A percentile compares a stretch with the other conserved stretches of the same genome.
Conservation (phyloP, 2,329 filamentous ascomycete genomes). For the Dryadomyces sulphureus region DNA sequence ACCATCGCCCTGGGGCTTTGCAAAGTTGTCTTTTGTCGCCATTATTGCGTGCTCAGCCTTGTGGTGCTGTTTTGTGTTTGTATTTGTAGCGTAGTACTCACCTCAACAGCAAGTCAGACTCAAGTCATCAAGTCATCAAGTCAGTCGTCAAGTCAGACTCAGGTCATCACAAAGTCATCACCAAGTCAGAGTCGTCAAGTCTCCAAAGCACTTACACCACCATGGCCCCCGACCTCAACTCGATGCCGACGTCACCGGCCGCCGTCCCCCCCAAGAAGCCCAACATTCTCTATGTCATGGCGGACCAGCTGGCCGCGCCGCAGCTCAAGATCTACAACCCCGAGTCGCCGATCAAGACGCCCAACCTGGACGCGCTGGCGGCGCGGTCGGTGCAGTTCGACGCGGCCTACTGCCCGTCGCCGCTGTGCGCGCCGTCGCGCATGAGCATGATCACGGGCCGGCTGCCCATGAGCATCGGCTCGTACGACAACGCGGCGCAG, state of each 20-base stretch:
- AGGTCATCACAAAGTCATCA: too few species aligned
- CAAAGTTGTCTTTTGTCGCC: not conserved
- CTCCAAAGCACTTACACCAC: too few species aligned
- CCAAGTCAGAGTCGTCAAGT: too few species aligned
- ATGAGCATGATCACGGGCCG: slow-evolving; percentile 93
- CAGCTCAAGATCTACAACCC: slow-evolving; percentile 86
- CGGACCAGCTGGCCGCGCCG: slow-evolving; percentile 84
- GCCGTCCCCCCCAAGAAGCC: slow-evolving; percentile 29
- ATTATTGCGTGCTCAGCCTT: slow-evolving; percentile 3
- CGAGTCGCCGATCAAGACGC: slow-evolving; percentile 79
- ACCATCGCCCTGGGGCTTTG: not conserved
- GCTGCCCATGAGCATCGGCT: slow-evolving; percentile 79
- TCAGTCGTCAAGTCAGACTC: too few species aligned
- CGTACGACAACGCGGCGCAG: slow-evolving; percentile 81
- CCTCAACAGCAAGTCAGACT: too few species aligned
- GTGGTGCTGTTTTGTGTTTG: slow-evolving; percentile 1
- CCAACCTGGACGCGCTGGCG: slow-evolving; percentile 73
- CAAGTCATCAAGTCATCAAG: too few species aligned
- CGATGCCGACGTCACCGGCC: slow-evolving; percentile 40
- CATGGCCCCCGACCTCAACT: slow-evolving; percentile 65
- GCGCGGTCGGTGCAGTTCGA: slow-evolving; percentile 77
- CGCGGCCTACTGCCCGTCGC: slow-evolving; percentile 87
- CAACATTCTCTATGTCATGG: slow-evolving; percentile 91
- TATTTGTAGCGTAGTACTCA: too few species aligned
- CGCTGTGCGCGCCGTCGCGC: slow-evolving; percentile 79